These are phyloP conservation scores for Tricholoma sp. DNA, from an alignment of 768 basidiomycete species.

Conservation along the genomic window DNA sequence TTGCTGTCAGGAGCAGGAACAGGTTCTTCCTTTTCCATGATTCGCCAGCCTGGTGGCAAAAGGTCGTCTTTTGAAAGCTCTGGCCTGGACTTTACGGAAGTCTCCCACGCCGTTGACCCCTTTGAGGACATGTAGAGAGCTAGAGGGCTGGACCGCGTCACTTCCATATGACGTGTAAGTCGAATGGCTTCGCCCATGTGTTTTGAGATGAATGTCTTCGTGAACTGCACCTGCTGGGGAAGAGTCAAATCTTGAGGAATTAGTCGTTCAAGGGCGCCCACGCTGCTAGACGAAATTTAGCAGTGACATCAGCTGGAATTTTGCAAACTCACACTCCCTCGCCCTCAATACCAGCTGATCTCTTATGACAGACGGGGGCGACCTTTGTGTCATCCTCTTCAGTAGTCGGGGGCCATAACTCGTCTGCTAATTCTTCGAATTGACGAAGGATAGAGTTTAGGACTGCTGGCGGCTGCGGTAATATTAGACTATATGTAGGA, in stretches of 20 bases:
- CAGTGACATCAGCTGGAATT: neutral
- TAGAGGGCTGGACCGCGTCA: slow-evolving; percentile 59
- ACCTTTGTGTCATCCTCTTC: slow-evolving; percentile 10
- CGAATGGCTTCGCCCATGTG: slow-evolving; percentile 57
- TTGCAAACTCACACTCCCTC: slow-evolving; percentile 53
- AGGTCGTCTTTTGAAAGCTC: slow-evolving; percentile 49
- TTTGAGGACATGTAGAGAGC: slow-evolving; percentile 65
- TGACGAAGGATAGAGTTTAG: slow-evolving; percentile 51
- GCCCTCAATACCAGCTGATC: slow-evolving; percentile 42
- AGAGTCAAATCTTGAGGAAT: slow-evolving; percentile 49
- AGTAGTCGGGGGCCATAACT: slow-evolving; percentile 42
- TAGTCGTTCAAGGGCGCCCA: slow-evolving; percentile 33
- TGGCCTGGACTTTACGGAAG: slow-evolving; percentile 50
- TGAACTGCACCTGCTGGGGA: slow-evolving; percentile 43
- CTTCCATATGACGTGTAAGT: slow-evolving; percentile 53
- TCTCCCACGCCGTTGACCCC: slow-evolving; percentile 75
- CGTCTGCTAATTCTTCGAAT: slow-evolving; percentile 45
- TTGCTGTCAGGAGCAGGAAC: slow-evolving; percentile 30
- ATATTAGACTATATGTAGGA: slow-evolving; percentile 14
- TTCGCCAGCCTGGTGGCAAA: slow-evolving; percentile 67
- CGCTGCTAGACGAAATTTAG: slow-evolving; percentile 24
- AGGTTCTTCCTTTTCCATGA: slow-evolving; percentile 51
- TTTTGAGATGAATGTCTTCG: slow-evolving; percentile 53
- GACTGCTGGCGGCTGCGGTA: slow-evolving; percentile 60
- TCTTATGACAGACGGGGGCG: slow-evolving; percentile 24